Evolutionary conservation across 345 rosid species (phyloP), one percentile per base, ranked within the genome.

Genomic region (Euphorbia pulcherrima): DNA sequence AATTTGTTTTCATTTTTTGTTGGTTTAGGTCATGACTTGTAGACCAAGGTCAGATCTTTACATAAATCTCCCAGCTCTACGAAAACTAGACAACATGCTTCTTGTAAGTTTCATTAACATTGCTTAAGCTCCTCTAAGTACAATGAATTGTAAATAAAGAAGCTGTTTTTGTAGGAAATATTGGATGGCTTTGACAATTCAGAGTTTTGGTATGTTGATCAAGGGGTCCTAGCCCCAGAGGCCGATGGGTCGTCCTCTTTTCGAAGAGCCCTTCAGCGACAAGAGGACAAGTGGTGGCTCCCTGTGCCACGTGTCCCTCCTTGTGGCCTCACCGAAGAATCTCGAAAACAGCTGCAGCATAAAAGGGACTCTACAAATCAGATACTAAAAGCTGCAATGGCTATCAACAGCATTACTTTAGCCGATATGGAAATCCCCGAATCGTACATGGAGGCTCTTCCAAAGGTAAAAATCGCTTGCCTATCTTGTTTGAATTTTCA

Each of bases 271-370:
- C 82, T 94, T 73, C 96, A 84, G 75, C 97, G 99, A 47, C 99
- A 89, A 70, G 99, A 92, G 75, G 97, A 92, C 65, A 95, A 95
- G 78, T 95, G 99, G 99, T 95, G 99, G 99, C 86, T 95, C 18
- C 97, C 99, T 0, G 90, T 92, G 71, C 99, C 99, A 68, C 85
- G 90, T 17, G 90, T 95, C 53, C 90, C 92, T 65, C 80, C 85
- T 4, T 84, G 84, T 68, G 99, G 99, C 64, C 96, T 95, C 47
- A 72, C 67, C 51, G 97, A 95, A 53, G 58, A 78, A 68, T 83
- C 88, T 33, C 84, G 96, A 76, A 95, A 90, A 81, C 82, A 88
- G 68, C 71, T 95, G 80, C 97, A 88, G 75, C 97, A 95, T 80
- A 92, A 76, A 74, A 88, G 97, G 5, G 99, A 95, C 75, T 87